Evolutionary conservation across 352 stramenopile genomes (phyloP).

Genomic region (Phytophthora brassicae): DNA sequence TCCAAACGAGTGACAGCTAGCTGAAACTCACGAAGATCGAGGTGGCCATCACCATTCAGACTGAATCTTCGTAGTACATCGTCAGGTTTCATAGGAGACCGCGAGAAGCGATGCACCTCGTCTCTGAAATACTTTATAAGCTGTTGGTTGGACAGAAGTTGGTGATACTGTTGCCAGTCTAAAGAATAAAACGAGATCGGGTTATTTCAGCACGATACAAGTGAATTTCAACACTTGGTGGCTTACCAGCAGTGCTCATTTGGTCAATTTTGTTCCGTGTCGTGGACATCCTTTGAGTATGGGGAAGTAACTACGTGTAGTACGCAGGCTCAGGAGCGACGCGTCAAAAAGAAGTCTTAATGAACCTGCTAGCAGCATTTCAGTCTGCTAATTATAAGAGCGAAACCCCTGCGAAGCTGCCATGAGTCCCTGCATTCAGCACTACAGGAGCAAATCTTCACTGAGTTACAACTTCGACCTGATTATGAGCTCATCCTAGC

Average conservation of each 20-base stretch:
- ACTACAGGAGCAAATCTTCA: no score
- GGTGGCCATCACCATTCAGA: conserved; percentile 71
- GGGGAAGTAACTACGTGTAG: neutral
- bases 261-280: conserved; percentile 70
- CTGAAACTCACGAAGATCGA: conserved; percentile 78
- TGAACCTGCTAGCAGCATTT: conserved; percentile 6
- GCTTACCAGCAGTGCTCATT: conserved; percentile 67
- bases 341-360: conserved; percentile 14
- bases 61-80: conserved; percentile 73
- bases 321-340: conserved; percentile 10
- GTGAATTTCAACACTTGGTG: neutral
- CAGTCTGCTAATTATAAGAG: conserved; percentile 21
- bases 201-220: no score
- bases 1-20: conserved; percentile 71
- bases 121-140: conserved; percentile 63
- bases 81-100: conserved; percentile 63
- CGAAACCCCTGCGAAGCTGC: conserved; percentile 28
- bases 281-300: conserved; percentile 47
- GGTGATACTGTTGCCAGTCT: conserved; percentile 76
- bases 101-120: conserved; percentile 63
- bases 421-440: no score
- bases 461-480: no score
- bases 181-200: no score
- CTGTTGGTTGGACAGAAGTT: conserved; percentile 54
- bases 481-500: no score